phyloP scores from a whole-genome alignment of 225 moss, liverwort and hornwort species.

The Asterella californica region DNA sequence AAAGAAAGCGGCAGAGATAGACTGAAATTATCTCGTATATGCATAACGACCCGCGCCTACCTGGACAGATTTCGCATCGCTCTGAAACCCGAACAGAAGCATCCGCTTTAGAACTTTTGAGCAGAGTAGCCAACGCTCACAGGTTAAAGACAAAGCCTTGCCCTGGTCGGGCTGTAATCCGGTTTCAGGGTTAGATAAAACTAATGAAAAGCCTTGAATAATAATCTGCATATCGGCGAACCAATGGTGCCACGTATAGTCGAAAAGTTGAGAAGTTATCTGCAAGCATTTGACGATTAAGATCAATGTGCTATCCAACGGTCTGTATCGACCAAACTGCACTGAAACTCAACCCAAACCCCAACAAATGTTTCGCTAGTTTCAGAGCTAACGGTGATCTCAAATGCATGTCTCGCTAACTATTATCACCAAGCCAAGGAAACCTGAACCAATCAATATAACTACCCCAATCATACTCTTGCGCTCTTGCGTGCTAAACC shows the following conservation, averaged over 20 bases:
- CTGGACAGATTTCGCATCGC: conserved; percentile 93
- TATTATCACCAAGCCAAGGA: too few species aligned
- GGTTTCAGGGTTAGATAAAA: conserved; percentile 70
- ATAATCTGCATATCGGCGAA: conserved; percentile 85
- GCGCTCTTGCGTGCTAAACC: too few species aligned
- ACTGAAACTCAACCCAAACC: too few species aligned
- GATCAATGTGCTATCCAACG: not conserved
- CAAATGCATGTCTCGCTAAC: too few species aligned
- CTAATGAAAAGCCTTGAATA: conserved; percentile 75
- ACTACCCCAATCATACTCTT: too few species aligned
- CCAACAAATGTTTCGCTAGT: too few species aligned
- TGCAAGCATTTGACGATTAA: conserved; percentile 30
- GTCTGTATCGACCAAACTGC: too few species aligned
- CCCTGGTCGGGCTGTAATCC: conserved; percentile 84
- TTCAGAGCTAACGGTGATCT: too few species aligned
- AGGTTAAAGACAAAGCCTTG: conserved; percentile 77
- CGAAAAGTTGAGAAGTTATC: conserved; percentile 94
- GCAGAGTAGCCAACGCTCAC: conserved; percentile 99
- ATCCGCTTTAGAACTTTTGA: conserved; percentile 88
- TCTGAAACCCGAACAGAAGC: conserved; percentile 94
- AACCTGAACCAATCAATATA: too few species aligned
- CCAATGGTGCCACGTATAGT: conserved; percentile 99
- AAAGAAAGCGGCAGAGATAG: not conserved
- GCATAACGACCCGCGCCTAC: conserved; percentile 35
- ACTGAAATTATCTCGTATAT: not conserved